Percentiles rank a stretch among this genome's conserved stretches.
Conservation (phyloP, 345 rosid species). For the Lepidium sativum region DNA sequence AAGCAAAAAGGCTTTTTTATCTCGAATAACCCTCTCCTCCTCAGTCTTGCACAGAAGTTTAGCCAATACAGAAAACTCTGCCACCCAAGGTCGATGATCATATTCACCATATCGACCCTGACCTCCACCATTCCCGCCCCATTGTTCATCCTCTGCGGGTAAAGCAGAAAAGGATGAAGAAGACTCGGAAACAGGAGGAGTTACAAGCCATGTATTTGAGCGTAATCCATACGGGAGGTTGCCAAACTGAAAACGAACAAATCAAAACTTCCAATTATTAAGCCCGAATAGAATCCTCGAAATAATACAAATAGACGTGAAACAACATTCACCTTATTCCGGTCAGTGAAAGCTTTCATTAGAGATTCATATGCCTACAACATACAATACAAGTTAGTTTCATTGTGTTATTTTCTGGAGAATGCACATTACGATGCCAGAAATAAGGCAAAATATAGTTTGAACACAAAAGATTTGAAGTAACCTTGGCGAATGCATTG, state of each 20-base stretch:
- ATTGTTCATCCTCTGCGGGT: conserved; percentile 74
- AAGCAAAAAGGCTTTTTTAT: conserved; percentile 77
- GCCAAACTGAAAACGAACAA: conserved; percentile 56
- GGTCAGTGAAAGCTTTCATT: conserved; percentile 84
- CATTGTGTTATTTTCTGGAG: background rate
- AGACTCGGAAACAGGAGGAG: conserved; percentile 58
- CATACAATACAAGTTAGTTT: background rate
- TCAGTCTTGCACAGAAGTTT: conserved; percentile 82
- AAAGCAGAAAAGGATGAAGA: conserved; percentile 49
- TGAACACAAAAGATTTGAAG: background rate
- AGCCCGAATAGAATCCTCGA: background rate
- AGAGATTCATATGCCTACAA: conserved; percentile 80
- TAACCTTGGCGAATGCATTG: conserved; percentile 63
- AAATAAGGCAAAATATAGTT: background rate
- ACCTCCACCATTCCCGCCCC: conserved; percentile 95
- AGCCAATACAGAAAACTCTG: conserved; percentile 75
- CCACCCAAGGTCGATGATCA: conserved; percentile 65
- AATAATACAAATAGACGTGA: background rate
- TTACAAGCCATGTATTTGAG: conserved; percentile 84
- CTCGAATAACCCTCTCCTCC: conserved; percentile 87
- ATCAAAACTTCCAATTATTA: background rate
- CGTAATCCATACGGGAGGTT: conserved; percentile 92
- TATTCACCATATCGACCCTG: conserved; percentile 59
- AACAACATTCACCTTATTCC: conserved; percentile 57
- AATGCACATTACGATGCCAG: background rate